Percentiles rank a stretch among this genome's conserved stretches.
phyloP scores from a whole-genome alignment of 2,329 filamentous ascomycete species.

The Paraphaeosphaeria sporulosa region DNA sequence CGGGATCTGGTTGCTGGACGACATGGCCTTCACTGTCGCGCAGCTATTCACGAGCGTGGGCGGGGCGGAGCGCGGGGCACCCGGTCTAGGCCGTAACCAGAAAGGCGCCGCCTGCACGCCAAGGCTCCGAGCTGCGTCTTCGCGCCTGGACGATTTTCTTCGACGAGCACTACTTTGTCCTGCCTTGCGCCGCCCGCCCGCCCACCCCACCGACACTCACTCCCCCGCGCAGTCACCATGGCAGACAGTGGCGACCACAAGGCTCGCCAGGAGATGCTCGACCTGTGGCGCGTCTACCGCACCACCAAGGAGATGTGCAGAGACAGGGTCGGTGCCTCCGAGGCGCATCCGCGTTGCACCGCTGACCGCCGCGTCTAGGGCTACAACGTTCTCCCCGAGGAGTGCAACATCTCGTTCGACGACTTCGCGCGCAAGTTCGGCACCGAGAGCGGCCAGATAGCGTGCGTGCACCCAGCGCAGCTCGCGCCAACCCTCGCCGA shows the following conservation, averaged over 20 bases:
- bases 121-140: conserved; percentile 22
- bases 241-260: conserved; percentile 34
- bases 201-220: conserved; percentile 17
- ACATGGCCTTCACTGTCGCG: conserved; percentile 60
- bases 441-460: conserved; percentile 74
- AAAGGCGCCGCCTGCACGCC: conserved; percentile 29
- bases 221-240: conserved; percentile 27
- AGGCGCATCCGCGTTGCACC: conserved; percentile 24
- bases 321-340: conserved; percentile 73
- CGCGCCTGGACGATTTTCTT: conserved; percentile 41
- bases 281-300: conserved; percentile 92
- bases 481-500: conserved; percentile 2
- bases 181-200: conserved; percentile 17
- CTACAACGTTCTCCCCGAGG: conserved; percentile 89
- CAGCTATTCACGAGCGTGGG: conserved; percentile 26
- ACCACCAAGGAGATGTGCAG: conserved; percentile 95
- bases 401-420: conserved; percentile 86
- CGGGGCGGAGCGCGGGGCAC: conserved; percentile 33
- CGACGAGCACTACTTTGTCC: conserved; percentile 24
- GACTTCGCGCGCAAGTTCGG: conserved; percentile 78
- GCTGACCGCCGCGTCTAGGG: conserved; percentile 66
- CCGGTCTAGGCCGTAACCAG: conserved; percentile 1
- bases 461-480: conserved; percentile 63
- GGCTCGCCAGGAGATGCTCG: conserved; percentile 50
- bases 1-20: conserved; percentile 70